Conservation (phyloP, 2,329 filamentous ascomycete species). For the Penicillium sp. region DNA sequence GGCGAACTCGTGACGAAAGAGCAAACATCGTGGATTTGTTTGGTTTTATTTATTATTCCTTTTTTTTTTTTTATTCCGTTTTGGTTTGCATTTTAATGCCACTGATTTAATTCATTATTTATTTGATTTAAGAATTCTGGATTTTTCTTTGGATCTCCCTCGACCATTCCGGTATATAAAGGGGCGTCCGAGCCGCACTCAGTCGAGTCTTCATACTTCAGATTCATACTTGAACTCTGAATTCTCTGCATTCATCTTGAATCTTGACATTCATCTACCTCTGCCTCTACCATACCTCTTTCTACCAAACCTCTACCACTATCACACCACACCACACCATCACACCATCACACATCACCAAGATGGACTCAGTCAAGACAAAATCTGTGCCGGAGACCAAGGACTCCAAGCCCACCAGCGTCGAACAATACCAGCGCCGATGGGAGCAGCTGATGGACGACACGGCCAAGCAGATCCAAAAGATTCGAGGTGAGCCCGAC, state of each 20-base stretch:
- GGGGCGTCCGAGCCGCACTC: conserved; percentile 4
- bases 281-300: too few species aligned
- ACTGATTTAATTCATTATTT: background rate
- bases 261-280: too few species aligned
- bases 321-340: background rate
- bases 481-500: conserved; percentile 20
- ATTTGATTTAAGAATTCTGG: background rate
- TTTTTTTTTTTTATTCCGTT: background rate
- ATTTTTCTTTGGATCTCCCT: background rate
- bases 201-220: background rate
- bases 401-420: conserved; percentile 12
- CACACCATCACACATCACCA: background rate
- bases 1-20: conserved; percentile 8
- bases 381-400: conserved; percentile 4
- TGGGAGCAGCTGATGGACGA: conserved; percentile 24
- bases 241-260: too few species aligned
- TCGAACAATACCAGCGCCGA: conserved; percentile 21
- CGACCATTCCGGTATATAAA: conserved; percentile 14
- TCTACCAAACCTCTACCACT: too few species aligned
- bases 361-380: conserved; percentile 17
- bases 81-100: background rate
- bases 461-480: conserved; percentile 19
- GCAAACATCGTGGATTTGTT: conserved; percentile 21
- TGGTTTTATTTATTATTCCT: background rate
- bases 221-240: background rate